Evolutionary conservation across 805 yeast species (phyloP).

Genomic region (Ogataea chonburiensis): DNA sequence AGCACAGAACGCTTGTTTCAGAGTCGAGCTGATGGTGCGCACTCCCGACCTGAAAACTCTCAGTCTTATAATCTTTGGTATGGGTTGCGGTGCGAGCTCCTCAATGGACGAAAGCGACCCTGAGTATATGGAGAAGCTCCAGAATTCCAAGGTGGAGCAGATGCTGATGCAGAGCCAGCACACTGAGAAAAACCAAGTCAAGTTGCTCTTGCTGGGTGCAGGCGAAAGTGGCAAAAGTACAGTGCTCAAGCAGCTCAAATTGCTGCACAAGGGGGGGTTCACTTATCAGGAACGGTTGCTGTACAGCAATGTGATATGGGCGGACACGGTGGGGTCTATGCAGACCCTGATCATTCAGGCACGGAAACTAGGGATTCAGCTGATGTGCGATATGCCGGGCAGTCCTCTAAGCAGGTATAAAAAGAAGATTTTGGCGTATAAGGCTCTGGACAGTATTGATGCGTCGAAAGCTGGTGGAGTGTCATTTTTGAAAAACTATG

Average conservation of each 20-base stretch:
- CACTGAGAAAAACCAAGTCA: constrained; percentile 58
- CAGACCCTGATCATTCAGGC: constrained; percentile 75
- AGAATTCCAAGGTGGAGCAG: constrained; percentile 48
- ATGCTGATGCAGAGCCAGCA: constrained; percentile 51
- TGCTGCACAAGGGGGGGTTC: constrained; percentile 85
- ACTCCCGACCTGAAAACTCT: not conserved
- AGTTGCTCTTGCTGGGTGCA: constrained; percentile 80
- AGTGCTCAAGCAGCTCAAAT: constrained; percentile 81
- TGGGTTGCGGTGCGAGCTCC: constrained; percentile 74
- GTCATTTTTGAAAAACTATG: constrained; percentile 60
- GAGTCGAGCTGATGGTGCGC: too few relatives aligned
- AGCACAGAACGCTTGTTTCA: too few relatives aligned
- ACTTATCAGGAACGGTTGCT: constrained; percentile 73
- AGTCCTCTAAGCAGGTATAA: constrained; percentile 47
- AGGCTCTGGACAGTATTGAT: constrained; percentile 61
- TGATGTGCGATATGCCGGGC: constrained; percentile 62
- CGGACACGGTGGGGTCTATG: constrained; percentile 85
- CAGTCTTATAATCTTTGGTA: constrained; percentile 24
- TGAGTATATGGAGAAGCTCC: constrained; percentile 47
- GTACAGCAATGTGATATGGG: constrained; percentile 89
- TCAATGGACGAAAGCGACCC: constrained; percentile 44
- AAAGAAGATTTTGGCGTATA: constrained; percentile 51
- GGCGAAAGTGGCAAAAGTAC: constrained; percentile 96
- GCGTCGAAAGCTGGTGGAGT: constrained; percentile 67
- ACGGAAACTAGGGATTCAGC: constrained; percentile 55